These are phyloP conservation scores for Mychonastes homosphaera DNA, from an alignment of 139 green algal species.

Conservation along the genomic window DNA sequence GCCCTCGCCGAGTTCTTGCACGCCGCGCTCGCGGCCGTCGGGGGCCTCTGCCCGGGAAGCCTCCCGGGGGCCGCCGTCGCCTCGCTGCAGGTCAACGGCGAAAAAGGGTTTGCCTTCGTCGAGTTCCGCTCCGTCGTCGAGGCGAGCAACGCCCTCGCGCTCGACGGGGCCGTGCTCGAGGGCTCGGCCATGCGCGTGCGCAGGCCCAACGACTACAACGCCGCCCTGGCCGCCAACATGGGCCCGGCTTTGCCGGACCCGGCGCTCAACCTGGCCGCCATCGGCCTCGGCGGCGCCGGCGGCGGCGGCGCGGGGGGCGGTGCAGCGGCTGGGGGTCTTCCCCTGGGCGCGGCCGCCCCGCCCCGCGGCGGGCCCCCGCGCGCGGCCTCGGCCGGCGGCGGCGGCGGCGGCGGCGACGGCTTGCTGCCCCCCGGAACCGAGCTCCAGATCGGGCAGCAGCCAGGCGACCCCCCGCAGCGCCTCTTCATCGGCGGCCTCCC, in stretches of 20 bases:
- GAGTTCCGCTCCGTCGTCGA: conserved; percentile 86
- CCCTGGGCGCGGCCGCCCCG: no score
- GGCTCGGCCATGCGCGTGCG: conserved; percentile 82
- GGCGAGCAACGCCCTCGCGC: conserved; percentile 81
- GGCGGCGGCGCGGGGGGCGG: conserved; percentile 12
- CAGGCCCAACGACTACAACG: conserved; percentile 97
- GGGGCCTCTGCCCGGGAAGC: conserved; percentile 32
- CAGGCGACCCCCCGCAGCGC: no score
- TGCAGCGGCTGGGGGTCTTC: conserved; percentile 4
- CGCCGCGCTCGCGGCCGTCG: conserved; percentile 82
- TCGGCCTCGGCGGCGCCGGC: conserved; percentile 55
- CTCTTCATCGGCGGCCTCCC: no score
- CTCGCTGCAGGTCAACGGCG: conserved; percentile 90
- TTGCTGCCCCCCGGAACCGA: no score
- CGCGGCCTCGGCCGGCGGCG: no score
- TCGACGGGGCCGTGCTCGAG: conserved; percentile 96
- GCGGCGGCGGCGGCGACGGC: no score
- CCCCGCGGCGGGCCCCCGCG: no score
- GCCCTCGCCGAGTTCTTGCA: conserved; percentile 84
- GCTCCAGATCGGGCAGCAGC: no score
- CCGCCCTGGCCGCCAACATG: conserved; percentile 26
- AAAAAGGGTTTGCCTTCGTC: conserved; percentile 98
- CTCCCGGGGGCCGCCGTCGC: neutral
- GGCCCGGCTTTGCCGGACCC: conserved; percentile 53
- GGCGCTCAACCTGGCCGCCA: conserved; percentile 86